These are phyloP conservation scores for Ophioceras dolichostomum DNA, from an alignment of 2,329 filamentous ascomycete genomes.

Conservation along the genomic window DNA sequence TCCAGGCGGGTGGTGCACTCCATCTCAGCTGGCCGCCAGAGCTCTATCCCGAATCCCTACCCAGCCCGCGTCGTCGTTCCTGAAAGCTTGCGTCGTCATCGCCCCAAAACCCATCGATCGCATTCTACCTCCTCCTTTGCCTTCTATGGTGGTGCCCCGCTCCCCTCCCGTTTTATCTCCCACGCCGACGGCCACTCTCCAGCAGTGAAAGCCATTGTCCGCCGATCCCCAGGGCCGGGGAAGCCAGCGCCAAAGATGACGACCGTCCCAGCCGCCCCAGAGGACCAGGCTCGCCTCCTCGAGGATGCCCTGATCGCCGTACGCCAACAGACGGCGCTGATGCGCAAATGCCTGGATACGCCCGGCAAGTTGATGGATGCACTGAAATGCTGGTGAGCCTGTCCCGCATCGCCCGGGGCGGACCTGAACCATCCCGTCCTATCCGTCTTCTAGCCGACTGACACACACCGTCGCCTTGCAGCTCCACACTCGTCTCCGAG, in stretches of 20 bases:
- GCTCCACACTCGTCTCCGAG: slow-evolving; percentile 96
- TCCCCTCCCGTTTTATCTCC: not conserved
- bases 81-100: slow-evolving; percentile 3
- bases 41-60: too few species aligned
- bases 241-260: slow-evolving; percentile 3
- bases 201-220: slow-evolving; percentile 2
- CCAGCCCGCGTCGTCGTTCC: too few species aligned
- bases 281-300: slow-evolving; percentile 82
- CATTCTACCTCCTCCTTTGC: not conserved
- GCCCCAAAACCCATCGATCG: not conserved
- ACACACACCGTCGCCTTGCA: slow-evolving; percentile 21
- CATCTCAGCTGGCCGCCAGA: too few species aligned
- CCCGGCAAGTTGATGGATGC: slow-evolving; percentile 99
- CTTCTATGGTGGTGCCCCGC: not conserved
- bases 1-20: too few species aligned
- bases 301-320: slow-evolving; percentile 96
- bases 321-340: slow-evolving; percentile 89
- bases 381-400: slow-evolving; percentile 89
- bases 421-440: too few species aligned
- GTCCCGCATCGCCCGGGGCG: too few species aligned
- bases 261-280: slow-evolving; percentile 47
- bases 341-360: slow-evolving; percentile 95
- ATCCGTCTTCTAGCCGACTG: too few species aligned
- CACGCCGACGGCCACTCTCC: not conserved
- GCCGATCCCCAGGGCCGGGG: slow-evolving; percentile 2